phyloP scores from a whole-genome alignment of 164 flowering plant species.

The Sextonia rubra region DNA sequence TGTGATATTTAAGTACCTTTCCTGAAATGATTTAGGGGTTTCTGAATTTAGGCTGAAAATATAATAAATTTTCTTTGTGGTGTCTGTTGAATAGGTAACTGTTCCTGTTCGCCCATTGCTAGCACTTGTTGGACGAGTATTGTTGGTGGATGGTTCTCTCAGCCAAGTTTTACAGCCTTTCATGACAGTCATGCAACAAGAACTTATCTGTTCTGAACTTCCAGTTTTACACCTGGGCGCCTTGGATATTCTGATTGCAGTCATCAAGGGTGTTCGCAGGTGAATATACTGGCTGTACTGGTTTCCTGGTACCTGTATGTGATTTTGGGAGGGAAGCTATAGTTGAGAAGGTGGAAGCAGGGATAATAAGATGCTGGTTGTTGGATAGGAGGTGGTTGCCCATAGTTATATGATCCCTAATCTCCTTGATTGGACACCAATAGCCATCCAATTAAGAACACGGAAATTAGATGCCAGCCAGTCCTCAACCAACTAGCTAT shows the following conservation, averaged over 20 bases:
- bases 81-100: constrained; percentile 39
- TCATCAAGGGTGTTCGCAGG: constrained; percentile 65
- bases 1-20: too few species aligned
- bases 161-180: constrained; percentile 33
- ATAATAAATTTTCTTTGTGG: not conserved
- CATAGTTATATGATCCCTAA: too few species aligned
- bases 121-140: constrained; percentile 64
- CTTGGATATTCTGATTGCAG: constrained; percentile 62
- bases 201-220: constrained; percentile 61
- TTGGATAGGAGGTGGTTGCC: not conserved
- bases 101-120: constrained; percentile 60
- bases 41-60: not conserved
- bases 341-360: not conserved
- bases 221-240: constrained; percentile 56
- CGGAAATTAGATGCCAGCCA: too few species aligned
- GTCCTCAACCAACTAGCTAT: too few species aligned
- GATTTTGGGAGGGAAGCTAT: not conserved
- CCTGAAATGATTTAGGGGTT: not conserved
- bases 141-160: constrained; percentile 73
- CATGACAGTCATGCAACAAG: constrained; percentile 63
- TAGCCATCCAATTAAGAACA: too few species aligned
- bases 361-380: not conserved
- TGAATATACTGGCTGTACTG: constrained; percentile 13
- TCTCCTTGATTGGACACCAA: too few species aligned
- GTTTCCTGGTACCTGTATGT: not conserved